Evolutionary conservation across 2,329 filamentous ascomycete species (phyloP).

Genomic region (Penicillium concentricum): DNA sequence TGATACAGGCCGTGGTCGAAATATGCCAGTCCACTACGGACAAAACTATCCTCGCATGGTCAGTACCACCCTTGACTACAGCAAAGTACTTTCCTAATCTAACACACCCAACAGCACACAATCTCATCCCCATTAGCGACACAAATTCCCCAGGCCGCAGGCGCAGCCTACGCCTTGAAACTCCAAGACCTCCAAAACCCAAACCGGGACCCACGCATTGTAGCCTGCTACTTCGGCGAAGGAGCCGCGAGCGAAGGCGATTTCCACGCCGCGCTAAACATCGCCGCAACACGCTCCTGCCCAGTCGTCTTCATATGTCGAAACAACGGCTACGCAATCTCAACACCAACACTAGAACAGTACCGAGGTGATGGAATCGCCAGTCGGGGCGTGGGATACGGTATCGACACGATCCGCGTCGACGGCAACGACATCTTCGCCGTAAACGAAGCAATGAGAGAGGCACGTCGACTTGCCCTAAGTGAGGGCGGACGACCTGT

Average conservation of each 20-base stretch:
- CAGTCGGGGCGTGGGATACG: slow-evolving; percentile 80
- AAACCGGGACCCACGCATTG: slow-evolving; percentile 64
- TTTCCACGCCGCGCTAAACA: slow-evolving; percentile 88
- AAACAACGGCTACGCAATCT: slow-evolving; percentile 91
- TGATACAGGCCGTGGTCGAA: slow-evolving; percentile 77
- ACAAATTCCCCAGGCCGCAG: slow-evolving; percentile 83
- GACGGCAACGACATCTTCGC: slow-evolving; percentile 96
- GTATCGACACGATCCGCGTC: slow-evolving; percentile 88
- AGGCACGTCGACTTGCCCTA: slow-evolving; percentile 75
- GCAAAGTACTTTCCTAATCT: background rate
- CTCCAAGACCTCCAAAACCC: slow-evolving; percentile 73
- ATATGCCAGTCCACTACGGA: slow-evolving; percentile 98
- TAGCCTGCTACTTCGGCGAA: slow-evolving; percentile 85
- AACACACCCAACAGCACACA: slow-evolving; percentile 68
- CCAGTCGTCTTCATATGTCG: slow-evolving; percentile 87
- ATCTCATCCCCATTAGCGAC: slow-evolving; percentile 84
- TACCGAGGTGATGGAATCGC: slow-evolving; percentile 91
- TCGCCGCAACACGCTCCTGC: slow-evolving; percentile 83
- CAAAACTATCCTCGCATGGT: slow-evolving; percentile 81
- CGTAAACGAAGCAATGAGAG: slow-evolving; percentile 74
- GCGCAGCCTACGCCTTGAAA: slow-evolving; percentile 84
- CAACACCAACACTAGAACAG: slow-evolving; percentile 83
- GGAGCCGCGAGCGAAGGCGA: slow-evolving; percentile 88
- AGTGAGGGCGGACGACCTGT: slow-evolving; percentile 78
- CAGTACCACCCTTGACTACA: slow-evolving; percentile 31